These are phyloP conservation scores for Persicaria maculosa DNA, from an alignment of 148 eudicot genomes.

Conservation along the genomic window DNA sequence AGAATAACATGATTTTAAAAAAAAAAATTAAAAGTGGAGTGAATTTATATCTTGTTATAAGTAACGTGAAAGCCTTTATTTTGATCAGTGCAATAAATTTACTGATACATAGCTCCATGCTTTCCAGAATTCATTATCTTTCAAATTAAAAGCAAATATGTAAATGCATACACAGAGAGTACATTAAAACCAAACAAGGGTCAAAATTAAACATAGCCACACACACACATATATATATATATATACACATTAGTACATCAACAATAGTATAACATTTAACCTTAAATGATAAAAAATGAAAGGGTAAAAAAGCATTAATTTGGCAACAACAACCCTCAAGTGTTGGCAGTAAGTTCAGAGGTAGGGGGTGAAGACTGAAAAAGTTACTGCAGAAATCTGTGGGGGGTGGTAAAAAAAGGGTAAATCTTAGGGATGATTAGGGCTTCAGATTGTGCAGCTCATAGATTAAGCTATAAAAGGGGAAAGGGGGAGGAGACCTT, in stretches of 20 bases:
- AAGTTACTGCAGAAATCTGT: slow-evolving; percentile 3
- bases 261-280: neutral
- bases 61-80: slow-evolving; percentile 1
- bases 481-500: too few species aligned
- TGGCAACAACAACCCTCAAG: slow-evolving; percentile 4
- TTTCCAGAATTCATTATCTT: neutral
- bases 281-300: neutral
- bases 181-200: neutral
- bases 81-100: slow-evolving; percentile 1
- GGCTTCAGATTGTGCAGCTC: neutral
- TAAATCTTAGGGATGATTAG: neutral
- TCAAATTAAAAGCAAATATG: slow-evolving; percentile 5
- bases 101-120: neutral
- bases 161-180: neutral
- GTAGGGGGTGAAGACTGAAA: neutral
- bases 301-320: neutral
- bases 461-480: neutral
- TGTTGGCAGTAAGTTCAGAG: neutral
- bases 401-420: slow-evolving; percentile 7
- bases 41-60: neutral
- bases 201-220: neutral
- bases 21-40: neutral
- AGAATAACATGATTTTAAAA: neutral
- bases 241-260: neutral
- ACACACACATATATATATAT: too few species aligned